A percentile compares a stretch with the other conserved stretches of the same genome.
Conservation (phyloP, 129 eudicot species). For the Calendula officinalis region DNA sequence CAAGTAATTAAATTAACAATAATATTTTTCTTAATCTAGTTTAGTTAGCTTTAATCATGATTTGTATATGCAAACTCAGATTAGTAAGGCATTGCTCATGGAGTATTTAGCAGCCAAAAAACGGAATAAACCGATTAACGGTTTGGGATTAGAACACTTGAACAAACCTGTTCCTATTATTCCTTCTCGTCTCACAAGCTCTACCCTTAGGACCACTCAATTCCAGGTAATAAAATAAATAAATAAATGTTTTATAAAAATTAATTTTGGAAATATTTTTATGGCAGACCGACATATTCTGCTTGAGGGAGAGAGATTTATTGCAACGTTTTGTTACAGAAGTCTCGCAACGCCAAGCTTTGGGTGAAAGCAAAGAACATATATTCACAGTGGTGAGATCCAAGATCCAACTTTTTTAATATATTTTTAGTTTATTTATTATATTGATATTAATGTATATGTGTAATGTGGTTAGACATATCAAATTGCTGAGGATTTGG, state of each 20-base stretch:
- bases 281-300: conserved; percentile 60
- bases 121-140: conserved; percentile 66
- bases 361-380: conserved; percentile 71
- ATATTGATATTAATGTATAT: not conserved
- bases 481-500: conserved; percentile 94
- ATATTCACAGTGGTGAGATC: conserved; percentile 53
- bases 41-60: not conserved
- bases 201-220: conserved; percentile 46
- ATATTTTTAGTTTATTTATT: no score
- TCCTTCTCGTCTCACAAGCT: conserved; percentile 69
- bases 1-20: conserved; percentile 49
- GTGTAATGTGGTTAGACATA: conserved; percentile 52
- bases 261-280: conserved; percentile 7
- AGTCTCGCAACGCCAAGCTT: conserved; percentile 62
- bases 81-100: conserved; percentile 78
- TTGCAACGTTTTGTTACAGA: conserved; percentile 65
- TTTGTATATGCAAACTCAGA: conserved; percentile 36
- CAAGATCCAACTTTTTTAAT: not conserved
- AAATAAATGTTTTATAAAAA: not conserved
- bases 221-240: conserved; percentile 53
- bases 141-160: conserved; percentile 88
- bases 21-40: not conserved
- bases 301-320: conserved; percentile 80
- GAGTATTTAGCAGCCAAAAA: conserved; percentile 61
- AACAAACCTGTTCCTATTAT: conserved; percentile 63